Base-by-base conservation (phyloP, 148 eudicot genomes). In the Diospyros kaki region DNA sequence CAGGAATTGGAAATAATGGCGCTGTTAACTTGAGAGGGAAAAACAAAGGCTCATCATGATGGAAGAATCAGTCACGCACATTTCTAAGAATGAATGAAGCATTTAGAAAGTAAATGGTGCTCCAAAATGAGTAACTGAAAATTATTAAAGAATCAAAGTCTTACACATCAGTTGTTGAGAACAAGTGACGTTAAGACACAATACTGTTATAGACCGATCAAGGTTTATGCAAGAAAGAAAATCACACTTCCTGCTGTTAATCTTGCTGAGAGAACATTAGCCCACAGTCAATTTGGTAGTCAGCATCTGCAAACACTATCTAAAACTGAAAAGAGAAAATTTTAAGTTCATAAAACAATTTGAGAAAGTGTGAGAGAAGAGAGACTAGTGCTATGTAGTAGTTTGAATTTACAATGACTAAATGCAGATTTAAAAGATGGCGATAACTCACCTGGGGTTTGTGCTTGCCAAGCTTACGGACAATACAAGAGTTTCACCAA, bases 281-380 rank as follows among this genome's bases (percentile, higher is more conserved):
- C 64, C 52, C 54, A 8, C 12, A 65, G 58, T 58, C 59, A 18
- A 12, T 58, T 13, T 39, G 43, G 61, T 18, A 28, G 77, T 68
- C 44, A 50, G 73, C 73, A 58, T 52, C 73, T 73, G 44, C 71
- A 53, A 64, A 62, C 41, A 12, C 72, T 46, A 59, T 72, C 28
- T 28, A 28, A 28, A 28, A 28, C 28, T 28, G 28, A 28, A 28
- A 28, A 28, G 28, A 28, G 28, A 28, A 28, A 28, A 28, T 74
- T 53, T 48, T 41, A 67, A 50, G 41, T 4, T 66, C 53, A 66
- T 66, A 58, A 68, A 17, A 38, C 41, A 58, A 45, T 40, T 48
- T 48, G 6, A 60, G n/a, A 6, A 60, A 15, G 6, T 17, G 11
- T 0, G 46, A 39, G 76, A 52, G 61, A 39, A 59, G 44, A 12